Evolutionary conservation across 139 green algal species (phyloP), one percentile per base, ranked within the genome.

Genomic region (Pleodorina starrii): DNA sequence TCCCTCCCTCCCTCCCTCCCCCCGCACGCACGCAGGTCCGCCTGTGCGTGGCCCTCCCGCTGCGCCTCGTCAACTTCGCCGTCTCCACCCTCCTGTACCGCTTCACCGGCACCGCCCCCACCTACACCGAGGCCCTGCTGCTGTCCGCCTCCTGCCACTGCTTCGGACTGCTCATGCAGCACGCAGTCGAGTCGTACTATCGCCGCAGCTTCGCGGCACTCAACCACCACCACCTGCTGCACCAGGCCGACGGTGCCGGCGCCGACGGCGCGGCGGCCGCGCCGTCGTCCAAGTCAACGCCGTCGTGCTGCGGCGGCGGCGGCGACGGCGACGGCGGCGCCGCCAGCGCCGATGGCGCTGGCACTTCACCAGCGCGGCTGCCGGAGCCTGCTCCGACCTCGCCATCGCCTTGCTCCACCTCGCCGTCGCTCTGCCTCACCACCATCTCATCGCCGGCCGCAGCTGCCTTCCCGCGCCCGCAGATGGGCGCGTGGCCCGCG

Each of bases 141-240:
- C 82, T 88, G 32, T 79, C 82, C 11, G 44, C 44, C 32, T 88
- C 82, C 7, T 88, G 82, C 82, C 82, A 88, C 66, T 57, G 82
- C 21, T 57, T 88, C 27, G 82, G 82, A 16, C 63, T 88, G 60
- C 66, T 88, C 40, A 48, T 88, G 44, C 82, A 88, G 66, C 82
- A 88, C 66, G 40, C 82, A 12, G n/a, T 88, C n/a, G 82, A 88
- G 82, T 32, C 27, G 27, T 63, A 88, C 66, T 88, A 88, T 43
- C 63, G 82, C 32, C 82, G 82, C 11, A 36, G 11, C 44, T 88
- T 82, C n/a, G 46, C 74, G 27, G 69, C 63, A n/a, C n/a, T n/a
- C n/a, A n/a, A n/a, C n/a, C n/a, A n/a, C n/a, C n/a, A n/a, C n/a
- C n/a, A n/a, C n/a, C n/a, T n/a, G 23, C 21, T 10, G 19, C 57